Percentiles rank a stretch among this genome's conserved stretches.
These are phyloP conservation scores for Candida alai DNA, from an alignment of 805 yeast species.

Conservation along the genomic window DNA sequence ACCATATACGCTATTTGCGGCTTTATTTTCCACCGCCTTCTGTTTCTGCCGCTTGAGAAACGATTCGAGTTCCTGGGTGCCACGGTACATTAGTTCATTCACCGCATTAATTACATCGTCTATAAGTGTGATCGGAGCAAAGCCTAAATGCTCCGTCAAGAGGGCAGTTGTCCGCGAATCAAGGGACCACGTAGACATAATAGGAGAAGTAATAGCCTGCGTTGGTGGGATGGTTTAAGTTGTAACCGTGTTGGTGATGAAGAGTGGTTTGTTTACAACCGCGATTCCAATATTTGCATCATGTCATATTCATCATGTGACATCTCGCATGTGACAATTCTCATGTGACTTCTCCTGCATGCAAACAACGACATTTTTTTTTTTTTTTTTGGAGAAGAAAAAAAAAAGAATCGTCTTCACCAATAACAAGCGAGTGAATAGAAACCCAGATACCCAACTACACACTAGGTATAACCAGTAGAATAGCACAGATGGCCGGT, in stretches of 20 bases:
- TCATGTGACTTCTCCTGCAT: constrained; percentile 3
- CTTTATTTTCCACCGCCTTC: constrained; percentile 5
- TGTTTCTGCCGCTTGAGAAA: constrained; percentile 45
- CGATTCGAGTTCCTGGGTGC: constrained; percentile 73
- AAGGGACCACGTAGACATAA: constrained; percentile 7
- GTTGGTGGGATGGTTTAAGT: too few relatives aligned
- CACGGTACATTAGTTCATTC: constrained; percentile 76
- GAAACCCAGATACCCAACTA: constrained; percentile 1
- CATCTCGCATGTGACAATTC: background rate
- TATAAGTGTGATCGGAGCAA: constrained; percentile 74
- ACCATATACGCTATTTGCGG: background rate
- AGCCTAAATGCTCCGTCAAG: constrained; percentile 83
- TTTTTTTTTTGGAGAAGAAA: constrained; percentile 2
- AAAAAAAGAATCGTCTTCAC: background rate
- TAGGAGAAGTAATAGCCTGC: background rate
- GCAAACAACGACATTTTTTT: background rate
- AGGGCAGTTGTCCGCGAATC: constrained; percentile 37
- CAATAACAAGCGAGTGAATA: background rate
- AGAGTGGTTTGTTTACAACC: too few relatives aligned
- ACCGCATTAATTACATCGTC: constrained; percentile 89
- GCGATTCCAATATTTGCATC: too few relatives aligned
- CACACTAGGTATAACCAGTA: too few relatives aligned
- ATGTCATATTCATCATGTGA: constrained; percentile 8
- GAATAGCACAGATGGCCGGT: constrained; percentile 43
- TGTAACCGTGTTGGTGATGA: too few relatives aligned